These are phyloP conservation scores for Tuber borchii DNA, from an alignment of 495 filamentous ascomycete species.

Conservation along the genomic window DNA sequence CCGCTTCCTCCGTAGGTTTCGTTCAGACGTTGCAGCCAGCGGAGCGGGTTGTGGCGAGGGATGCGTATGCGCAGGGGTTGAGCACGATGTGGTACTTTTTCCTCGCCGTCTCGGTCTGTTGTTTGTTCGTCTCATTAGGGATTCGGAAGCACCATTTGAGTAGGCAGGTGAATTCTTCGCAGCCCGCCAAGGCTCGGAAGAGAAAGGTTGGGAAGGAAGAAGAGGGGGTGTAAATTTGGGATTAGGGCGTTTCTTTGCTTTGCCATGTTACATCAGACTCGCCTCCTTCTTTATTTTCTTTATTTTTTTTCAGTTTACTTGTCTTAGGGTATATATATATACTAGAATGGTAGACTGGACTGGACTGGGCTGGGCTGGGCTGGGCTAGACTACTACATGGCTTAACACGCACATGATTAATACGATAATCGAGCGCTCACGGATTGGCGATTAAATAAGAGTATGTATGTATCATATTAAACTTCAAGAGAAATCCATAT, in stretches of 20 bases:
- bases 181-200: slow-evolving; percentile 31
- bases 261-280: not conserved
- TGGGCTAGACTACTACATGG: not conserved
- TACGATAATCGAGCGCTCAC: not conserved
- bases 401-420: not conserved
- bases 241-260: slow-evolving; percentile 3
- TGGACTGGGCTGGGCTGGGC: not conserved
- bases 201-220: not conserved
- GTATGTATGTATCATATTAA: not conserved
- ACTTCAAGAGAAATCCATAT: too few species aligned
- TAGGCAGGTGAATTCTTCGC: slow-evolving; percentile 29
- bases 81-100: slow-evolving; percentile 51
- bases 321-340: not conserved
- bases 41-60: slow-evolving; percentile 31
- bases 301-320: not conserved
- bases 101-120: slow-evolving; percentile 42
- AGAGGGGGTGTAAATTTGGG: slow-evolving; percentile 13
- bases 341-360: not conserved
- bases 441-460: not conserved
- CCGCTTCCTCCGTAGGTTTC: slow-evolving; percentile 47
- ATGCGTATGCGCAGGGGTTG: slow-evolving; percentile 46
- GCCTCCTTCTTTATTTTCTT: not conserved
- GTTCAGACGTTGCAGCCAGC: slow-evolving; percentile 34
- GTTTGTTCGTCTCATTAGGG: slow-evolving; percentile 43
- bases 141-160: slow-evolving; percentile 43